Percentiles rank a stretch among this genome's conserved stretches.
Conservation (phyloP, 805 yeast species). For the Priceomyces haplophilus region DNA sequence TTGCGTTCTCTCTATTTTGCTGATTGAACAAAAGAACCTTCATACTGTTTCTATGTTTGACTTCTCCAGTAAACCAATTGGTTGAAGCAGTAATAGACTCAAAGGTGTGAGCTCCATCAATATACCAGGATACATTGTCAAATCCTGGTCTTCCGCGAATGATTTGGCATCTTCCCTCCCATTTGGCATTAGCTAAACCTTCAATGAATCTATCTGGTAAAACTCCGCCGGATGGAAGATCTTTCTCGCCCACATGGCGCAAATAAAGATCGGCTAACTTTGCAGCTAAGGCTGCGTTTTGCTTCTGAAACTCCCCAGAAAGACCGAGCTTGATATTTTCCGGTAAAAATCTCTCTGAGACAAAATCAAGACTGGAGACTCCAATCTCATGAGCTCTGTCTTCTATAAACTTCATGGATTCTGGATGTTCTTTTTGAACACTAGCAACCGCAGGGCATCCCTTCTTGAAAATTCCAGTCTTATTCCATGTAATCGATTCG, state of each 20-base stretch:
- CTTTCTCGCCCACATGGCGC: conserved; percentile 37
- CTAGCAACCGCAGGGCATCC: conserved; percentile 65
- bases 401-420: conserved; percentile 53
- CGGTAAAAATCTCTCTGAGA: conserved; percentile 38
- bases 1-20: conserved; percentile 82
- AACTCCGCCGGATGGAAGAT: conserved; percentile 20
- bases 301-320: conserved; percentile 78
- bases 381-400: conserved; percentile 68
- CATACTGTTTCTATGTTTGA: conserved; percentile 14
- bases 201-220: conserved; percentile 49
- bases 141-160: conserved; percentile 42
- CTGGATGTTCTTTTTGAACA: conserved; percentile 50
- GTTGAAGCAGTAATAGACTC: conserved; percentile 86
- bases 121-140: conserved; percentile 61
- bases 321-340: conserved; percentile 58
- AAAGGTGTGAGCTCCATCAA: conserved; percentile 95
- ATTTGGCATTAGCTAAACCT: conserved; percentile 67
- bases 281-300: conserved; percentile 86
- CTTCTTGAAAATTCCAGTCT: conserved; percentile 84
- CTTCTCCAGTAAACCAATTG: conserved; percentile 58
- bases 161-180: conserved; percentile 97
- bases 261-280: conserved; percentile 65
- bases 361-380: conserved; percentile 45
- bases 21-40: conserved; percentile 80
- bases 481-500: conserved; percentile 92